A percentile compares a stretch with the other conserved stretches of the same genome.
These are phyloP conservation scores for Bonia amplexicaulis DNA, from an alignment of 176 grass and related monocot species.

Conservation along the genomic window DNA sequence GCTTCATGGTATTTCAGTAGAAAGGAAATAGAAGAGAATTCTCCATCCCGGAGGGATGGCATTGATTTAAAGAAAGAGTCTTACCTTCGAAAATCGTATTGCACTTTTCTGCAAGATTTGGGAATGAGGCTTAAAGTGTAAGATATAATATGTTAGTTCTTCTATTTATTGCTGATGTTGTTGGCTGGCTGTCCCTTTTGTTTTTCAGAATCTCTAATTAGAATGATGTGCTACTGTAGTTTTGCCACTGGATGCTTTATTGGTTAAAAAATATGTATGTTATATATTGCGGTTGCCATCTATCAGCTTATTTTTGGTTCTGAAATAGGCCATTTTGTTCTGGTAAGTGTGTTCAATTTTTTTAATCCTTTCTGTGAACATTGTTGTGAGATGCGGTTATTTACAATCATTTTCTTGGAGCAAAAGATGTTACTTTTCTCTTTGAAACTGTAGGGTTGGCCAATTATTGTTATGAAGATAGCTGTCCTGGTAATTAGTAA, in stretches of 20 bases:
- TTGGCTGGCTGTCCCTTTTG: background rate
- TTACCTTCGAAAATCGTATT: conserved; percentile 75
- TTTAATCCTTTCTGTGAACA: background rate
- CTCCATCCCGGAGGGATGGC: conserved; percentile 75
- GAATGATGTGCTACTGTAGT: background rate
- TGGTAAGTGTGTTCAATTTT: background rate
- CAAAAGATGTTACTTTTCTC: background rate
- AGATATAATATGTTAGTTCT: conserved; percentile 33
- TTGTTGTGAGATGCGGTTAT: background rate
- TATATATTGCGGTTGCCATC: background rate
- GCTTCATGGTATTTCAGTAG: conserved; percentile 87
- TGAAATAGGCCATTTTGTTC: background rate
- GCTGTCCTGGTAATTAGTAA: background rate
- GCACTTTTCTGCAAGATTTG: conserved; percentile 86
- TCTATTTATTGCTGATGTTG: conserved; percentile 2
- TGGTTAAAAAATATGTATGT: background rate
- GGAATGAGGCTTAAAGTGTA: conserved; percentile 98
- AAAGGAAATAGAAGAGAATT: conserved; percentile 91
- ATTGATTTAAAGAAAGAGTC: conserved; percentile 91
- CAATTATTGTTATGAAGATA: background rate
- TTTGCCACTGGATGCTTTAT: background rate
- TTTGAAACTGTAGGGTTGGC: background rate
- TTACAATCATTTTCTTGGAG: background rate
- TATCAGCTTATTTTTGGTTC: conserved; percentile 1
- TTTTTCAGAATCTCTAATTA: background rate